Evolutionary conservation across 176 grass and related monocot species (phyloP).

Genomic region (Panicum miliaceum): DNA sequence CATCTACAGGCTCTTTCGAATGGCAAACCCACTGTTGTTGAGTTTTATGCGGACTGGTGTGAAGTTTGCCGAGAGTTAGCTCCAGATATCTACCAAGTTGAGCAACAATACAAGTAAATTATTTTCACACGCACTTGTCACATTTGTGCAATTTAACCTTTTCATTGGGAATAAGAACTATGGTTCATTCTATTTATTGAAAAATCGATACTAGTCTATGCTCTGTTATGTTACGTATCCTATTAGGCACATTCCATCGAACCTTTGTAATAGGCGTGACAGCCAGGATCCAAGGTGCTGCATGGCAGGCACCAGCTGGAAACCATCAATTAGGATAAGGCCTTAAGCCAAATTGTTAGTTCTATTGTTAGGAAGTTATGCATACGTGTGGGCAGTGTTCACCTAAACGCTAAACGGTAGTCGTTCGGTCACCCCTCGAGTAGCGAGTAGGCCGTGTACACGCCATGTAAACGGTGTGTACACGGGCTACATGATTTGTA

Average conservation of each 20-base stretch:
- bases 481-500: too few species aligned
- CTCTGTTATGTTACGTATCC: slow-evolving; percentile 1
- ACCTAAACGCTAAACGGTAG: too few species aligned
- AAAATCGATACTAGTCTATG: neutral
- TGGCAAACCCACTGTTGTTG: slow-evolving; percentile 89
- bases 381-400: neutral
- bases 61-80: slow-evolving; percentile 95
- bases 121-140: neutral
- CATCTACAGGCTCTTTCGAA: slow-evolving; percentile 81
- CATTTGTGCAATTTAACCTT: neutral
- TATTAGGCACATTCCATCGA: neutral
- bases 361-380: neutral
- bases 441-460: too few species aligned
- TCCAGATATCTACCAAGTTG: slow-evolving; percentile 77
- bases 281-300: neutral
- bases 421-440: too few species aligned
- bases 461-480: too few species aligned
- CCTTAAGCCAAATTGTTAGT: neutral
- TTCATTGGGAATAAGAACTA: slow-evolving; percentile 11
- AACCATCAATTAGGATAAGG: neutral
- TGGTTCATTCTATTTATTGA: neutral
- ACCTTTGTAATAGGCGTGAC: neutral
- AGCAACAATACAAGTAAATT: slow-evolving; percentile 81
- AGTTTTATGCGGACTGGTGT: slow-evolving; percentile 99
- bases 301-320: neutral